A percentile compares a stretch with the other conserved stretches of the same genome.
phyloP scores from a whole-genome alignment of 768 basidiomycete species.

The Clitopilus passeckerianus region DNA sequence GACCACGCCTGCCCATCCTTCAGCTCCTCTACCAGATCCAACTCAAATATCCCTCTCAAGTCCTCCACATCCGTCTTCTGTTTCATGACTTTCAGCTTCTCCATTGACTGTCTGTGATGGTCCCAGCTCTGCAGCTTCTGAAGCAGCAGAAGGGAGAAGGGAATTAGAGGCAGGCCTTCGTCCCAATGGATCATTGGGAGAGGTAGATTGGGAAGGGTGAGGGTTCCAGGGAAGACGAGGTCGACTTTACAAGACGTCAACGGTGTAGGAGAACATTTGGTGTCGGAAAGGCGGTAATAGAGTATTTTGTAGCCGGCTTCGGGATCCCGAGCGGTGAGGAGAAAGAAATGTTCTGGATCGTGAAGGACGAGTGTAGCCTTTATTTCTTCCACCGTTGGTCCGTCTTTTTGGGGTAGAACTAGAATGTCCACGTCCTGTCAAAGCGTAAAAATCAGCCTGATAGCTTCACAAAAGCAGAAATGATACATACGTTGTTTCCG shows the following conservation, averaged over 20 bases:
- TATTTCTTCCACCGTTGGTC: conserved; percentile 2
- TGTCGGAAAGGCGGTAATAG: conserved; percentile 3
- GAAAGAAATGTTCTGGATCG: conserved; percentile 10
- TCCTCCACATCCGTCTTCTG: conserved; percentile 10
- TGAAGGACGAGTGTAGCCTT: conserved; percentile 5
- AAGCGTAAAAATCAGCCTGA: not conserved
- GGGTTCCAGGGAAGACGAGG: not conserved
- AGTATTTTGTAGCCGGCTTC: conserved; percentile 9
- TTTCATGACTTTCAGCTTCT: conserved; percentile 8
- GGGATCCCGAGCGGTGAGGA: conserved; percentile 9
- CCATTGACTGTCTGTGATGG: conserved; percentile 9
- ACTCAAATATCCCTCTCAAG: conserved; percentile 5
- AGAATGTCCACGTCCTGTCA: conserved; percentile 13
- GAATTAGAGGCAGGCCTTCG: conserved; percentile 7
- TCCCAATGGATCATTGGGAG: conserved; percentile 1
- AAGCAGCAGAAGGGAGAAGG: conserved; percentile 10
- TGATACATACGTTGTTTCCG: conserved; percentile 10
- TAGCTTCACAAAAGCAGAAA: not conserved
- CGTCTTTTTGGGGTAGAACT: conserved; percentile 4
- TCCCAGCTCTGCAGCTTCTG: conserved; percentile 16
- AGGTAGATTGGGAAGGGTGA: not conserved
- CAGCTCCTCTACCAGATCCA: not conserved
- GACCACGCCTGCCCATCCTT: not conserved
- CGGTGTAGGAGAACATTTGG: not conserved
- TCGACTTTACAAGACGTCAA: conserved; percentile 7